These are phyloP conservation scores for Dothidotthia symphoricarpi DNA, from an alignment of 2,329 filamentous ascomycete species.

Conservation along the genomic window DNA sequence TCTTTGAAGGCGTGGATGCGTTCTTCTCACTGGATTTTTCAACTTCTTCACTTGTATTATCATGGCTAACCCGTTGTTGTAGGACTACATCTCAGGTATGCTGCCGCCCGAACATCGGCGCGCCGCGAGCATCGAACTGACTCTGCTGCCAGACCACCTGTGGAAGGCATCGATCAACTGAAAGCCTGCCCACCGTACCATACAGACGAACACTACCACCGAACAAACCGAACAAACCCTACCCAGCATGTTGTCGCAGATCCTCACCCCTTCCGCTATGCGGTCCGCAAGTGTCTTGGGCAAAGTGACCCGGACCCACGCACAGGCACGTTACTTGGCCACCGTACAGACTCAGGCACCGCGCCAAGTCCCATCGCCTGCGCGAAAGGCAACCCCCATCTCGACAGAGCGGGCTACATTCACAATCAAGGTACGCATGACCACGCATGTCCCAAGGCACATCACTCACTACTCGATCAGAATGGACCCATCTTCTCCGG, in stretches of 20 bases:
- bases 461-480: constrained; percentile 47
- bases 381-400: constrained; percentile 63
- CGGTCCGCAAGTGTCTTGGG: constrained; percentile 45
- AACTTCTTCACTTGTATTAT: constrained; percentile 10
- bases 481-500: constrained; percentile 95
- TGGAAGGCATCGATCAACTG: constrained; percentile 67
- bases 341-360: constrained; percentile 69
- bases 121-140: constrained; percentile 25
- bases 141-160: constrained; percentile 55
- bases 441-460: constrained; percentile 14
- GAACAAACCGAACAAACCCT: constrained; percentile 22
- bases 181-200: constrained; percentile 34
- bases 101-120: constrained; percentile 15
- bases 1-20: constrained; percentile 7
- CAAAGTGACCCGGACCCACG: constrained; percentile 47
- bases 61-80: constrained; percentile 37
- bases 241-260: constrained; percentile 54
- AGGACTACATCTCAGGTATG: constrained; percentile 66
- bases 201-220: neutral
- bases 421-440: constrained; percentile 75
- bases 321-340: constrained; percentile 57
- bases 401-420: constrained; percentile 82
- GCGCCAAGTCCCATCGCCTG: constrained; percentile 62
- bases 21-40: constrained; percentile 5
- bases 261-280: constrained; percentile 53